Percentiles rank a stretch among this genome's conserved stretches.
These are phyloP conservation scores for Mitragyna speciosa DNA, from an alignment of 257 asterid genomes.

Conservation along the genomic window DNA sequence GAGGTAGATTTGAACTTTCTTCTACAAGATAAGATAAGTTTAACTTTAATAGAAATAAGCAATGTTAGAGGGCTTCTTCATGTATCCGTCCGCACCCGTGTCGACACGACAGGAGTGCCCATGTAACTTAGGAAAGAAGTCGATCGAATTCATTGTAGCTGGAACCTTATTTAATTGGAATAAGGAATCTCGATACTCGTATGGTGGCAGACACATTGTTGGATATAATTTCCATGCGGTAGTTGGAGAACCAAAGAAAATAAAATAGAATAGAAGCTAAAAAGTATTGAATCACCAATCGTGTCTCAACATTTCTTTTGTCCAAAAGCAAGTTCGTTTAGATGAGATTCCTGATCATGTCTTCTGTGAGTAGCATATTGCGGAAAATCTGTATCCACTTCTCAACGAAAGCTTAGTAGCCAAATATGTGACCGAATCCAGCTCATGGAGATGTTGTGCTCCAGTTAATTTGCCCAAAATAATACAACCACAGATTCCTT, in stretches of 20 bases:
- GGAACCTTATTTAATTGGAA: constrained; percentile 30
- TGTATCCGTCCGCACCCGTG: too few species aligned
- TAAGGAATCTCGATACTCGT: constrained; percentile 63
- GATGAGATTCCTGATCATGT: constrained; percentile 47
- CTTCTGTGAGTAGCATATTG: constrained; percentile 22
- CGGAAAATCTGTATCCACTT: constrained; percentile 9
- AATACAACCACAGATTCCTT: background rate
- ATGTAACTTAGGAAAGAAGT: too few species aligned
- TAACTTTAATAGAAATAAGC: constrained; percentile 7
- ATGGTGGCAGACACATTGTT: constrained; percentile 79
- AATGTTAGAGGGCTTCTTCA: too few species aligned
- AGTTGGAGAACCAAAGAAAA: constrained; percentile 41
- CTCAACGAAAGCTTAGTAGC: background rate
- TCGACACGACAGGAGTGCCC: too few species aligned
- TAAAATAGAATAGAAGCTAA: constrained; percentile 18
- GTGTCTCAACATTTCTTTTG: constrained; percentile 13
- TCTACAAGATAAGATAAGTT: constrained; percentile 1
- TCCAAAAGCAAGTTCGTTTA: constrained; percentile 24
- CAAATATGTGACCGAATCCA: background rate
- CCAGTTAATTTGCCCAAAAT: background rate
- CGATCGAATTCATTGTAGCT: constrained; percentile 28
- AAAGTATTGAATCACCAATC: constrained; percentile 21
- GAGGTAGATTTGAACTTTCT: background rate
- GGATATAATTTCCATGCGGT: constrained; percentile 51
- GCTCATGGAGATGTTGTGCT: background rate